Percentiles rank a stretch among this genome's conserved stretches.
Evolutionary conservation across 75 land plant species (phyloP).

Genomic region (Pseudotsuga menziesii): DNA sequence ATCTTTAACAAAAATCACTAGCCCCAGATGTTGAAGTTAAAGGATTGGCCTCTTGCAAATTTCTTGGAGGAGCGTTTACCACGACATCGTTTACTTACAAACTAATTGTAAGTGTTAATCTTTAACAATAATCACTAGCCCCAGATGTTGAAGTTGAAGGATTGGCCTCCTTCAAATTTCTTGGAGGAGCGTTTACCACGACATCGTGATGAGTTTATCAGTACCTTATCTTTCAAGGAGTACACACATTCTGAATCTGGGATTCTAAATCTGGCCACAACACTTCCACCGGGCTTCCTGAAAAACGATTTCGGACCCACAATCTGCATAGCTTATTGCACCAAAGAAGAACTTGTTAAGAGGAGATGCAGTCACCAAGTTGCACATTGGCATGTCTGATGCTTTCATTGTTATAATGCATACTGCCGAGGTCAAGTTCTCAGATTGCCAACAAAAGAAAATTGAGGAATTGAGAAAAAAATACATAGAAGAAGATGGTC

Average conservation of each 20-base stretch:
- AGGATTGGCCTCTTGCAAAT: too few species aligned
- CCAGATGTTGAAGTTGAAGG: conserved; percentile 81
- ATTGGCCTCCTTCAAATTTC: conserved; percentile 76
- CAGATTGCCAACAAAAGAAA: conserved; percentile 9
- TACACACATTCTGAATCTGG: conserved; percentile 83
- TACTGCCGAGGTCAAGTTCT: conserved; percentile 31
- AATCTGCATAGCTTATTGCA: conserved; percentile 87
- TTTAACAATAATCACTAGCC: conserved; percentile 67
- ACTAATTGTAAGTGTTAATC: too few species aligned
- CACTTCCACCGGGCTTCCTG: conserved; percentile 44
- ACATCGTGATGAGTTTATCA: conserved; percentile 66
- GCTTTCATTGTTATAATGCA: conserved; percentile 77
- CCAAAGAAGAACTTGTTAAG: conserved; percentile 66
- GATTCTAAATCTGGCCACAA: conserved; percentile 64
- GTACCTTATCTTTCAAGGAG: conserved; percentile 58
- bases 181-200: conserved; percentile 77
- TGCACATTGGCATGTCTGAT: conserved; percentile 85
- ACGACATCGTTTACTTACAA: too few species aligned
- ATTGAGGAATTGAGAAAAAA: conserved; percentile 17
- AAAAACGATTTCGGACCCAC: conserved; percentile 89
- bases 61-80: too few species aligned
- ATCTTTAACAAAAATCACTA: too few species aligned
- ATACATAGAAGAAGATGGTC: neutral
- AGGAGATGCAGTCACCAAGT: conserved; percentile 89
- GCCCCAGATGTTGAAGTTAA: too few species aligned